Conservation (phyloP, 176 grass and related monocot genomes). For the Triticum dicoccoides region DNA sequence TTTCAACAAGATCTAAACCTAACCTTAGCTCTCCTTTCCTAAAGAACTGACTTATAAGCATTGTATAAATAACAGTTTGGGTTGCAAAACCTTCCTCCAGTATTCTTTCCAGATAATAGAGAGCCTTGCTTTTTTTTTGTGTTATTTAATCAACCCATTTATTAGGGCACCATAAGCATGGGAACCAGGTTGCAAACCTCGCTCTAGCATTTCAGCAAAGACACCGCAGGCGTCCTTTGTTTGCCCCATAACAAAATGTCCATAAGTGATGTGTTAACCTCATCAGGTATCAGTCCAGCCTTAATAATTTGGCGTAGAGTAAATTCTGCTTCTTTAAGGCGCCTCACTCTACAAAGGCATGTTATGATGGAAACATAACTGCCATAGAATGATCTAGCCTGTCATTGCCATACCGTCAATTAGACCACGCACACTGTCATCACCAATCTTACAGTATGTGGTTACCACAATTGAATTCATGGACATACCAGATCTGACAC, state of each 20-base stretch:
- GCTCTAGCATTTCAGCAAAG: conserved; percentile 44
- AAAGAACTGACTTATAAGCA: conserved; percentile 43
- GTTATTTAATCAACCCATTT: conserved; percentile 39
- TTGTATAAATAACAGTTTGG: conserved; percentile 44
- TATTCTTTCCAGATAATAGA: conserved; percentile 39
- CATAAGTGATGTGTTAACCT: conserved; percentile 37
- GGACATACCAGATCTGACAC: conserved; percentile 7
- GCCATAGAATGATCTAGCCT: conserved; percentile 18
- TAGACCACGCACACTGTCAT: conserved; percentile 18
- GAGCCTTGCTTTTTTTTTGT: conserved; percentile 22
- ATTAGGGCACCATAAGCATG: conserved; percentile 34
- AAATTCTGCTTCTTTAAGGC: conserved; percentile 23
- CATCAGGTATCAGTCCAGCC: conserved; percentile 24
- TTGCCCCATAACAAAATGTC: conserved; percentile 19
- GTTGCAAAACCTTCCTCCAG: conserved; percentile 37
- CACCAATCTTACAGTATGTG: no score
- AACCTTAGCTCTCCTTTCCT: conserved; percentile 21
- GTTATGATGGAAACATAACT: conserved; percentile 38
- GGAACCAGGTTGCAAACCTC: conserved; percentile 26
- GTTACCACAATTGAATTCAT: no score
- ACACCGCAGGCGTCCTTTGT: neutral
- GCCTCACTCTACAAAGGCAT: conserved; percentile 27
- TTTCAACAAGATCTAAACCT: conserved; percentile 30
- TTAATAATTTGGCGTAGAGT: conserved; percentile 30
- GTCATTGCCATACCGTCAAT: conserved; percentile 35